Evolutionary conservation across 768 basidiomycete genomes (phyloP).

Genomic region (Roridomyces roridus): DNA sequence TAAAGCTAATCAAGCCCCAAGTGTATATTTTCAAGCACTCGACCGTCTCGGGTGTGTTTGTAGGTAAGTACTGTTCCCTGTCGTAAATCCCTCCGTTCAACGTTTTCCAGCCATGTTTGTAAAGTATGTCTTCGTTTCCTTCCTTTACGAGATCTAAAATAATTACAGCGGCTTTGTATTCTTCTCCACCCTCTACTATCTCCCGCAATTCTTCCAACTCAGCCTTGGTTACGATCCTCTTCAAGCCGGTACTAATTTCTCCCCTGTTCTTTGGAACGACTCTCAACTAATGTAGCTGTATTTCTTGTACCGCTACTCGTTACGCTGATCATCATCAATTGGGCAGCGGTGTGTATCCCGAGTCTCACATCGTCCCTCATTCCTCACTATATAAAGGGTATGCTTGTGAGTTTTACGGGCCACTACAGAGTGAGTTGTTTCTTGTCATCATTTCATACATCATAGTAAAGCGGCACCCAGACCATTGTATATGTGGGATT

Average conservation of each 20-base stretch:
- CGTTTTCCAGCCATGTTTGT: slow-evolving; percentile 65
- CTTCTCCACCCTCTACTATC: slow-evolving; percentile 70
- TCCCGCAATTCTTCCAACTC: slow-evolving; percentile 81
- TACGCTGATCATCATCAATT: slow-evolving; percentile 65
- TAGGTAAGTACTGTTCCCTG: too few species aligned
- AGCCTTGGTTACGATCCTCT: slow-evolving; percentile 72
- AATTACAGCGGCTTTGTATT: slow-evolving; percentile 59
- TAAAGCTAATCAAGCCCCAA: slow-evolving; percentile 27
- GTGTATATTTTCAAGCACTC: slow-evolving; percentile 75
- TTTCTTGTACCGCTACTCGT: slow-evolving; percentile 75
- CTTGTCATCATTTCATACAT: not conserved
- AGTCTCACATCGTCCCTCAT: not conserved
- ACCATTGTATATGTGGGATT: slow-evolving; percentile 70
- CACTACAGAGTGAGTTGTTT: slow-evolving; percentile 53
- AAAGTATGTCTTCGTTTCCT: slow-evolving; percentile 48
- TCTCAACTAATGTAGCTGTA: slow-evolving; percentile 40
- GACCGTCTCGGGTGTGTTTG: slow-evolving; percentile 71
- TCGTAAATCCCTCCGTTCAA: too few species aligned
- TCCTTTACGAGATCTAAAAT: not conserved
- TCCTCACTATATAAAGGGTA: slow-evolving; percentile 46
- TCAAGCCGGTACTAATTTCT: slow-evolving; percentile 38
- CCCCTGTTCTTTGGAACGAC: not conserved
- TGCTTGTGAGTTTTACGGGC: slow-evolving; percentile 70
- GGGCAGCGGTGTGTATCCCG: slow-evolving; percentile 50
- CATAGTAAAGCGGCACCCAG: slow-evolving; percentile 33